phyloP scores from a whole-genome alignment of 2,329 filamentous ascomycete genomes.

The Calonectria pteridis region DNA sequence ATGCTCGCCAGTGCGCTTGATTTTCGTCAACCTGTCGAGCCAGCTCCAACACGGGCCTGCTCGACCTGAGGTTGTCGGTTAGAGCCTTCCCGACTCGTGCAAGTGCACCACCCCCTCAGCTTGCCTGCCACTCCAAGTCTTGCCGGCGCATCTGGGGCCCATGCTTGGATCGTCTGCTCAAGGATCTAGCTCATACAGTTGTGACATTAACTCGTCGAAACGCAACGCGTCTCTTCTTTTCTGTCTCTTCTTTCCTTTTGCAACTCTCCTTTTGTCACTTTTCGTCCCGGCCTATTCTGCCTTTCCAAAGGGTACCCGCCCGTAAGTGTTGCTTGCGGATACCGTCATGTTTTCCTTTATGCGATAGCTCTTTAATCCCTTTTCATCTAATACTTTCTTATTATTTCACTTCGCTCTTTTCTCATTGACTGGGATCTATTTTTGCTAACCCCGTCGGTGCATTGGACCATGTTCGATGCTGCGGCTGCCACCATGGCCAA shows the following conservation, averaged over 20 bases:
- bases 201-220: slow-evolving; percentile 13
- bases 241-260: slow-evolving; percentile 29
- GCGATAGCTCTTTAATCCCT: slow-evolving; percentile 30
- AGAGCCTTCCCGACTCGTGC: slow-evolving; percentile 35
- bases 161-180: slow-evolving; percentile 19
- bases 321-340: slow-evolving; percentile 30
- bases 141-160: not conserved
- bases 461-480: slow-evolving; percentile 6
- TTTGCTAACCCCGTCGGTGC: not conserved
- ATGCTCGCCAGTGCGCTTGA: slow-evolving; percentile 27
- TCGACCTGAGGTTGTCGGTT: slow-evolving; percentile 40
- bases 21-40: slow-evolving; percentile 30
- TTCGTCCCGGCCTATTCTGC: slow-evolving; percentile 17
- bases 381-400: slow-evolving; percentile 48
- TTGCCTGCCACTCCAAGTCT: not conserved
- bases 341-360: slow-evolving; percentile 27
- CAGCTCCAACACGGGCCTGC: slow-evolving; percentile 44
- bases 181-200: slow-evolving; percentile 6
- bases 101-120: slow-evolving; percentile 9
- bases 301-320: slow-evolving; percentile 23
- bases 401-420: slow-evolving; percentile 45
- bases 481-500: slow-evolving; percentile 56
- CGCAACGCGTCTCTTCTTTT: slow-evolving; percentile 21
- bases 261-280: slow-evolving; percentile 29
- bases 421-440: slow-evolving; percentile 38